Evolutionary conservation across 1,284 basidiomycete genomes (phyloP).

Genomic region (Cutaneotrichosporon cavernicola): DNA sequence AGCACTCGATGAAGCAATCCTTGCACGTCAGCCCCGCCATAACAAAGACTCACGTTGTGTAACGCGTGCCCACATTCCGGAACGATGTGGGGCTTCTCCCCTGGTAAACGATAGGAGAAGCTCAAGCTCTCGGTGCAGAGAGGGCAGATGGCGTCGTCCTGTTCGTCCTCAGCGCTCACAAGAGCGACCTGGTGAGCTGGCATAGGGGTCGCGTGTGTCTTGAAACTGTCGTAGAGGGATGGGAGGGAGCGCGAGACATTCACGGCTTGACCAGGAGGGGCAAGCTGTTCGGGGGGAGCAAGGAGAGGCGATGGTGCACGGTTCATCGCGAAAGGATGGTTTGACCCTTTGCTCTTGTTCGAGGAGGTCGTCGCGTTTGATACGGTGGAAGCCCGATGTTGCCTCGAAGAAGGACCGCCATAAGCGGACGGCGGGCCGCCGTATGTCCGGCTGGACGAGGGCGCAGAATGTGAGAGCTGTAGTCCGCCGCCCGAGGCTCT

Average conservation of each 20-base stretch:
- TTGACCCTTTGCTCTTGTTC: conserved; percentile 25
- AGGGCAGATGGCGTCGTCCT: conserved; percentile 48
- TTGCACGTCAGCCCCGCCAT: conserved; percentile 45
- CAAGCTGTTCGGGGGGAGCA: neutral
- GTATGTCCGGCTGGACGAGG: conserved; percentile 1
- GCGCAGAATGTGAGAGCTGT: conserved; percentile 5
- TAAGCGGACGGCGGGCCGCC: neutral
- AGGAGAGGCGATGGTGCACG: conserved; percentile 24
- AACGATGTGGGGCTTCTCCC: conserved; percentile 94
- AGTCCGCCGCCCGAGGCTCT: conserved; percentile 2
- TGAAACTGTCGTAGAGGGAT: conserved; percentile 31
- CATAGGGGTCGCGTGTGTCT: conserved; percentile 12
- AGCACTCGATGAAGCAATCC: conserved; percentile 94
- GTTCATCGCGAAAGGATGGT: conserved; percentile 39
- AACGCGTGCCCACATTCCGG: conserved; percentile 96
- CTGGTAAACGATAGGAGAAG: conserved; percentile 61
- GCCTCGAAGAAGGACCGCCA: neutral
- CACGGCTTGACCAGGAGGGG: neutral
- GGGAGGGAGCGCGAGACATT: conserved; percentile 33
- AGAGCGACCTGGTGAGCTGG: conserved; percentile 45
- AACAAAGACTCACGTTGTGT: conserved; percentile 69
- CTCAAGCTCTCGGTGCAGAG: conserved; percentile 52
- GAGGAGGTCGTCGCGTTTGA: conserved; percentile 12
- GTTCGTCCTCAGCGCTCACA: conserved; percentile 39
- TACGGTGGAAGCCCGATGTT: conserved; percentile 27